Conservation (phyloP, 805 yeast species). For the Candida nemodendra region DNA sequence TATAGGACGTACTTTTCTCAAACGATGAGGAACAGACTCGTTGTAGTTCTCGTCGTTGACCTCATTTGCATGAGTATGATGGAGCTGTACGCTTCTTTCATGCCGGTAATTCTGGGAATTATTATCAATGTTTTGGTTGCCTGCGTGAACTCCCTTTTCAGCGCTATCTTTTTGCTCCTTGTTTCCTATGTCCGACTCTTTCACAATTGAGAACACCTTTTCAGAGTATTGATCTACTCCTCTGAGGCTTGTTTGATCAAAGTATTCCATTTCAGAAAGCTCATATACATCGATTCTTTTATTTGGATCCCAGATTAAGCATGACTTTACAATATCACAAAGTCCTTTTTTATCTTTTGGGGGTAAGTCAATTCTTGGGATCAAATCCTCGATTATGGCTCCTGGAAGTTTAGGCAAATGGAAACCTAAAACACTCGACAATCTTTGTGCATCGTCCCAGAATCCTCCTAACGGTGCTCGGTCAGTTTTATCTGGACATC, state of each 20-base stretch:
- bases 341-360: conserved; percentile 36
- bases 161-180: conserved; percentile 2
- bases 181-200: conserved; percentile 1
- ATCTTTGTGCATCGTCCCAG: conserved; percentile 62
- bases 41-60: conserved; percentile 20
- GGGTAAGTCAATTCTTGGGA: conserved; percentile 44
- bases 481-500: conserved; percentile 55
- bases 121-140: conserved; percentile 4
- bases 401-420: conserved; percentile 58
- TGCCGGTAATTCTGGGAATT: conserved; percentile 2
- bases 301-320: conserved; percentile 80
- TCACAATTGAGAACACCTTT: conserved; percentile 1
- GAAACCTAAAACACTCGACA: conserved; percentile 56
- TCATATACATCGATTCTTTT: conserved; percentile 52
- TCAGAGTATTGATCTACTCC: conserved; percentile 15
- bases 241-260: conserved; percentile 40
- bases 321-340: conserved; percentile 43
- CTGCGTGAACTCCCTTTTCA: conserved; percentile 2
- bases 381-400: conserved; percentile 40
- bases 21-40: conserved; percentile 12
- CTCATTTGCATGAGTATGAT: conserved; percentile 1
- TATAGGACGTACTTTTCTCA: conserved; percentile 21
- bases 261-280: conserved; percentile 53
- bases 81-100: conserved; percentile 1
- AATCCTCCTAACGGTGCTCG: conserved; percentile 60